Conservation (phyloP, 257 asterid genomes). For the Przewalskia tangutica region DNA sequence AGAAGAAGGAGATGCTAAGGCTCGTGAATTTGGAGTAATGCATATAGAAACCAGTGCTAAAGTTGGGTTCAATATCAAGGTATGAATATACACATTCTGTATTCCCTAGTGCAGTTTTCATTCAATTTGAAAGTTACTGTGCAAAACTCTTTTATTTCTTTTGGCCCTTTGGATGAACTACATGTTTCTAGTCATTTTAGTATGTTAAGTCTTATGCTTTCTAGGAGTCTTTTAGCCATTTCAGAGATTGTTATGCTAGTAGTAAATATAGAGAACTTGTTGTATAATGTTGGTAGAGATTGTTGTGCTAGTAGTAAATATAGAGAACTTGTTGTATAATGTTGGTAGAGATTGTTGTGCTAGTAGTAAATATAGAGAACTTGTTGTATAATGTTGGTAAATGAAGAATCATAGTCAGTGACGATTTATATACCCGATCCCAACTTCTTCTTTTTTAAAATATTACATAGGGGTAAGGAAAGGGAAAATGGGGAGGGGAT, state of each 20-base stretch:
- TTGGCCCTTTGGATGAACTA: too few species aligned
- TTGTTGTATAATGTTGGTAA: background rate
- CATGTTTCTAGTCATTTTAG: background rate
- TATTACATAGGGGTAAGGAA: too few species aligned
- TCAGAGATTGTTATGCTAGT: background rate
- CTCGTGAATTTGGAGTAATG: conserved; percentile 63
- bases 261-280: background rate
- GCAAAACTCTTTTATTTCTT: too few species aligned
- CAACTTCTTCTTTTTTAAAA: too few species aligned
- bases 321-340: background rate
- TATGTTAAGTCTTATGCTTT: background rate
- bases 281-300: background rate
- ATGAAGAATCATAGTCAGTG: background rate
- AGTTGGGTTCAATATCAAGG: conserved; percentile 80
- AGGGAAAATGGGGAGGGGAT: too few species aligned
- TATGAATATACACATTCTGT: background rate
- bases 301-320: background rate
- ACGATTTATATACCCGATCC: background rate
- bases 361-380: background rate
- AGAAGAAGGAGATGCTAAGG: conserved; percentile 77
- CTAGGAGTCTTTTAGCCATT: background rate
- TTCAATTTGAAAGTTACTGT: background rate
- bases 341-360: background rate
- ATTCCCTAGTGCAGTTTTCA: background rate
- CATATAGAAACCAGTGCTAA: conserved; percentile 32